A percentile compares a stretch with the other conserved stretches of the same genome.
Conservation (phyloP, 1,284 basidiomycete genomes). For the Fomitopsis schrenkii region DNA sequence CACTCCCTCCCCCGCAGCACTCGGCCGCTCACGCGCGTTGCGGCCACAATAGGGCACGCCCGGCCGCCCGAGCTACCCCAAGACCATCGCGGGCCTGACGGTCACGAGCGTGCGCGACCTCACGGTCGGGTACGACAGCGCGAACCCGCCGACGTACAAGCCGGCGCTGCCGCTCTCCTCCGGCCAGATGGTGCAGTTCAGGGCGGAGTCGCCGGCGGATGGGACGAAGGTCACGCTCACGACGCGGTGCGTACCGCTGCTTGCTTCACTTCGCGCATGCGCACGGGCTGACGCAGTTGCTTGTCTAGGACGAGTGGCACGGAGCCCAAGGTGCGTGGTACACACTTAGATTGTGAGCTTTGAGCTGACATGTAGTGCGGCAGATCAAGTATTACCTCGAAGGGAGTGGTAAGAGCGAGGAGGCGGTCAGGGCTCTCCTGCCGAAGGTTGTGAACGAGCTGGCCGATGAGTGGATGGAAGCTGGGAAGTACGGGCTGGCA, state of each 20-base stretch:
- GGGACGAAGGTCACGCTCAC: conserved; percentile 59
- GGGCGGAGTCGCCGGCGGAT: conserved; percentile 41
- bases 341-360: neutral
- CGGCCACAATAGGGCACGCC: conserved; percentile 12
- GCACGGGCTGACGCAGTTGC: neutral
- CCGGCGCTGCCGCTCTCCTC: conserved; percentile 70
- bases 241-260: conserved; percentile 42
- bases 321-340: conserved; percentile 68
- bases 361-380: neutral
- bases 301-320: conserved; percentile 73
- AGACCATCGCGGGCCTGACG: conserved; percentile 51
- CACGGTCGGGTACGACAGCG: conserved; percentile 70
- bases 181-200: conserved; percentile 83
- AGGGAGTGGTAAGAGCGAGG: conserved; percentile 53
- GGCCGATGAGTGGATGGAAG: conserved; percentile 65
- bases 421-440: conserved; percentile 43
- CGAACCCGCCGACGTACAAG: conserved; percentile 59
- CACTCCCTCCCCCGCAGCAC: neutral
- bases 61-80: conserved; percentile 47
- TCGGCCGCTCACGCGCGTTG: neutral
- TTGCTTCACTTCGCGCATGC: no score
- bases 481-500: conserved; percentile 49
- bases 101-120: conserved; percentile 69
- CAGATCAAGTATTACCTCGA: conserved; percentile 85
- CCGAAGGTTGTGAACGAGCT: conserved; percentile 53